Conservation (phyloP, 352 stramenopile species). For the Nothophytophthora sp. region DNA sequence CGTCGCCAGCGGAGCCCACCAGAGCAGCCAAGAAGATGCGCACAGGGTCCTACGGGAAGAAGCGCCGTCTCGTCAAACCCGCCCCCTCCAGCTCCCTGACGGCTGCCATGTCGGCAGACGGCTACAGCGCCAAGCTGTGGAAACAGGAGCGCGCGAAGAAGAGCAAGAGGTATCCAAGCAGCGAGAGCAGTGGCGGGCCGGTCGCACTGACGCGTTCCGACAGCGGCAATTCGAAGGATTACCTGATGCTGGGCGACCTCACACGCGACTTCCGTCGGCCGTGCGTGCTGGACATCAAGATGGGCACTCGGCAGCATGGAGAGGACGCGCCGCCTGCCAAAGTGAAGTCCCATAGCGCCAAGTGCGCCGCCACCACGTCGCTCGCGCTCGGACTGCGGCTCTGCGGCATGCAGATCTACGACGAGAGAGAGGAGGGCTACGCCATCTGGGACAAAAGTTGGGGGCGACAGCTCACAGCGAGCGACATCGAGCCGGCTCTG, state of each 20-base stretch:
- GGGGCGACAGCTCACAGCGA: conserved; percentile 52
- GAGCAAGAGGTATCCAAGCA: conserved; percentile 10
- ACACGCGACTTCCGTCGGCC: conserved; percentile 61
- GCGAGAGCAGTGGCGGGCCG: background rate
- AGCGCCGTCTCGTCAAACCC: conserved; percentile 35
- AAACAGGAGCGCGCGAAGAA: conserved; percentile 43
- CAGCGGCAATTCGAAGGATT: conserved; percentile 32
- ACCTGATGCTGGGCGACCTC: conserved; percentile 73
- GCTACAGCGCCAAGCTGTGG: conserved; percentile 71
- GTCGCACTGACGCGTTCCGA: conserved; percentile 11
- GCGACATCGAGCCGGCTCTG: conserved; percentile 65
- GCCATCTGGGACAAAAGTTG: conserved; percentile 82
- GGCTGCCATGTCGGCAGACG: conserved; percentile 12
- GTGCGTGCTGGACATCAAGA: conserved; percentile 84
- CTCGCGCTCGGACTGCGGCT: conserved; percentile 64
- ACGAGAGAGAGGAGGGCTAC: conserved; percentile 55
- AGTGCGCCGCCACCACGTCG: conserved; percentile 78
- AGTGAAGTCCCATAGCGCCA: conserved; percentile 64
- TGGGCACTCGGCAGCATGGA: conserved; percentile 78
- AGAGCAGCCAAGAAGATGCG: conserved; percentile 19
- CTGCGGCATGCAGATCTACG: conserved; percentile 85
- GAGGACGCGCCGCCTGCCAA: conserved; percentile 70
- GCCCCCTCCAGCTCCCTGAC: conserved; percentile 4
- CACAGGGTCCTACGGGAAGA: conserved; percentile 29
- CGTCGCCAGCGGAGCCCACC: conserved; percentile 9